Percentiles rank a stretch among this genome's conserved stretches.
Evolutionary conservation across 352 stramenopile genomes (phyloP).

Genomic region (Globisporangium recalcitrans): DNA sequence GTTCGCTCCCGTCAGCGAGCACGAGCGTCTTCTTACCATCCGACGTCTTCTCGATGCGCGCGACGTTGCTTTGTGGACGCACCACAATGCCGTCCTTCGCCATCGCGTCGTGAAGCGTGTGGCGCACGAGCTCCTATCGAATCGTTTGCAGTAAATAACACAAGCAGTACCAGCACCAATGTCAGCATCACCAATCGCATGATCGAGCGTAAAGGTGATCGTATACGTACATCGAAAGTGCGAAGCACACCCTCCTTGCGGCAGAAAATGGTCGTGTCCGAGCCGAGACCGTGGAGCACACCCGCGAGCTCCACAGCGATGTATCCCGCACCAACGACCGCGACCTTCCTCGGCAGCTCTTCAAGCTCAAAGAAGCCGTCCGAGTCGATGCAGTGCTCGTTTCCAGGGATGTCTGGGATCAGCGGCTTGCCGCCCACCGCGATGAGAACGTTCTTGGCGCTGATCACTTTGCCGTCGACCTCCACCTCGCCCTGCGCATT

Average conservation of each 20-base stretch:
- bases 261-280: conserved; percentile 89
- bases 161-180: not conserved
- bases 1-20: conserved; percentile 31
- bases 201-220: not conserved
- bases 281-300: conserved; percentile 91
- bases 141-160: not conserved
- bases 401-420: conserved; percentile 64
- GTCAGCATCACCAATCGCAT: not conserved
- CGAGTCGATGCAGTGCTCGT: conserved; percentile 91
- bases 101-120: conserved; percentile 58
- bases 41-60: conserved; percentile 28
- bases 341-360: conserved; percentile 87
- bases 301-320: conserved; percentile 97
- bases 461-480: conserved; percentile 59
- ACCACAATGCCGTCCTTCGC: conserved; percentile 46
- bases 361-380: conserved; percentile 98
- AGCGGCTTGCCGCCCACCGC: conserved; percentile 54
- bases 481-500: conserved; percentile 69
- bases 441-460: conserved; percentile 60
- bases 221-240: conserved; percentile 74
- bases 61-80: conserved; percentile 40
- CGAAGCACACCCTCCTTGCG: conserved; percentile 82
- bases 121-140: conserved; percentile 33
- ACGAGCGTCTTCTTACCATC: conserved; percentile 58
- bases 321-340: conserved; percentile 97